A percentile compares a stretch with the other conserved stretches of the same genome.
phyloP scores from a whole-genome alignment of 2,329 filamentous ascomycete genomes.

The Aschersonia sp. region DNA sequence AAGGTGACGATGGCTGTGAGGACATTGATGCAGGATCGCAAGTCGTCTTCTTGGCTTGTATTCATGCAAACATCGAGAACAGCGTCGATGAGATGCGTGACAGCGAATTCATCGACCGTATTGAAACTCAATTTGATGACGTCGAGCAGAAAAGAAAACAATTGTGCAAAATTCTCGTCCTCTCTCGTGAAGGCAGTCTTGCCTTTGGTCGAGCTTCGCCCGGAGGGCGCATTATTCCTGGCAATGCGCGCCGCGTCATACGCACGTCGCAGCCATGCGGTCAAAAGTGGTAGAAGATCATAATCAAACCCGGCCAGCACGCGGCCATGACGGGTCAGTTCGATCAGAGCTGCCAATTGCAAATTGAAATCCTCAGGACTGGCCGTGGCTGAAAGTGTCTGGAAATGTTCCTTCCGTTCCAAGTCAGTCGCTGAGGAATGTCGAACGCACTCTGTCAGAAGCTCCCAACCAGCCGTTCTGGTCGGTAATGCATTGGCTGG shows the following conservation, averaged over 20 bases:
- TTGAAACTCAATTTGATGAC: slow-evolving; percentile 67
- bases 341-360: slow-evolving; percentile 48
- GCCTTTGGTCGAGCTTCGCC: slow-evolving; percentile 20
- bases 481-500: slow-evolving; percentile 35
- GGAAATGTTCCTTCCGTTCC: slow-evolving; percentile 52
- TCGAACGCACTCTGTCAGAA: slow-evolving; percentile 51
- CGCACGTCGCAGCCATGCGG: slow-evolving; percentile 40
- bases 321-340: slow-evolving; percentile 46
- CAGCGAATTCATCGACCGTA: slow-evolving; percentile 46
- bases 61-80: slow-evolving; percentile 53
- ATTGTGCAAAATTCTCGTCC: slow-evolving; percentile 45
- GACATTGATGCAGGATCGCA: slow-evolving; percentile 52
- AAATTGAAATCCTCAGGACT: slow-evolving; percentile 50
- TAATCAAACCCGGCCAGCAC: slow-evolving; percentile 54
- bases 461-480: slow-evolving; percentile 48
- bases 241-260: slow-evolving; percentile 39
- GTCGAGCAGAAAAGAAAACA: slow-evolving; percentile 53
- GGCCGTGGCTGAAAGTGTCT: slow-evolving; percentile 40
- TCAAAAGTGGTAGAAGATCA: slow-evolving; percentile 48
- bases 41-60: slow-evolving; percentile 49
- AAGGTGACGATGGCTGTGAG: slow-evolving; percentile 61
- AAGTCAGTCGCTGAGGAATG: slow-evolving; percentile 49
- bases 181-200: slow-evolving; percentile 28
- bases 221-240: slow-evolving; percentile 27
- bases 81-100: slow-evolving; percentile 45